A percentile compares a stretch with the other conserved stretches of the same genome.
Evolutionary conservation across 768 basidiomycete species (phyloP).

Genomic region (Termitomyces sp.): DNA sequence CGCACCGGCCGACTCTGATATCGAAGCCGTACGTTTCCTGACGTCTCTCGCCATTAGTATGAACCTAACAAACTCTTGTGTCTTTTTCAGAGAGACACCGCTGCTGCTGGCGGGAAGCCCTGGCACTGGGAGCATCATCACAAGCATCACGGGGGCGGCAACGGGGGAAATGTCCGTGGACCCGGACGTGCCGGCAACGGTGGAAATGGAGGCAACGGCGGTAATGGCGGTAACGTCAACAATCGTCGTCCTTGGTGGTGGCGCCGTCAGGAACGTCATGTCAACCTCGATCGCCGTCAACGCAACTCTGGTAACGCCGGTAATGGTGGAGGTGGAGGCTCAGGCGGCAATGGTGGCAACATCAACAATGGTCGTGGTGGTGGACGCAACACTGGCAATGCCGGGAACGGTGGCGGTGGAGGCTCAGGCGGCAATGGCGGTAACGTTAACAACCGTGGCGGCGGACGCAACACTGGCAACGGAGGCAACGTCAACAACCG

Average conservation of each 20-base stretch:
- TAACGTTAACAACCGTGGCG: not conserved
- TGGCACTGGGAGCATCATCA: not conserved
- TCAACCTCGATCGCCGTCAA: not conserved
- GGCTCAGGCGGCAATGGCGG: constrained; percentile 1
- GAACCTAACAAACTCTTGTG: no score
- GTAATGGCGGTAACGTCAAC: no score
- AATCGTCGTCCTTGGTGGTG: not conserved
- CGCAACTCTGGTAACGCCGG: constrained; percentile 2
- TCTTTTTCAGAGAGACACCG: not conserved
- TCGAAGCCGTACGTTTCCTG: not conserved
- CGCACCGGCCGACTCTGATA: not conserved
- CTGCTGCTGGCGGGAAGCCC: not conserved
- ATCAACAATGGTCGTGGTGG: not conserved
- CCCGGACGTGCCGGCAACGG: no score
- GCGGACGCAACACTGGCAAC: not conserved
- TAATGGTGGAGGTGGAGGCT: not conserved
- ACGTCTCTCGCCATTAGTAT: not conserved
- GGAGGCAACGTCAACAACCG: not conserved
- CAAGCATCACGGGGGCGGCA: not conserved
- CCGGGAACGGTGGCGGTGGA: not conserved
- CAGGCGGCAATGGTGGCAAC: not conserved
- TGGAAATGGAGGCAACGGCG: no score
- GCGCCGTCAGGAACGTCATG: no score
- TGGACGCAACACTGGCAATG: not conserved
- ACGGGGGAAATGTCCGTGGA: no score